Evolutionary conservation across 352 stramenopile genomes (phyloP), one percentile per base, ranked within the genome.

Genomic region (Globisporangium barbulae): DNA sequence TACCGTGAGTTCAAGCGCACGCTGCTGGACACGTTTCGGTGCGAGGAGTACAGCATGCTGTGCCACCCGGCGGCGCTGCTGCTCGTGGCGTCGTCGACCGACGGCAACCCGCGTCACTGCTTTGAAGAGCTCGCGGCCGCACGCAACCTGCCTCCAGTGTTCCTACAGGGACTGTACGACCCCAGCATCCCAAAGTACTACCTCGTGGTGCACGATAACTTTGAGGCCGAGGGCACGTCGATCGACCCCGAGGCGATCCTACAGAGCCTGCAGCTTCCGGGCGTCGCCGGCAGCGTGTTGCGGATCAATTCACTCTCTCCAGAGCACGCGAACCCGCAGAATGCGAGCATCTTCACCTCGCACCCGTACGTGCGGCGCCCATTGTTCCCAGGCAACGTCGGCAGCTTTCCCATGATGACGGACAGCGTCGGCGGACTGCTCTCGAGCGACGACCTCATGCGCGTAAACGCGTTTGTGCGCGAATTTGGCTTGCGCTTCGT

Each of bases 181-280:
- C 67, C 78, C 5, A 86, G 79, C 35, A 60, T 96, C 13, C 81
- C 88, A 15, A 93, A 94, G 63, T 96, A 91, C 60, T 97, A 92
- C 65, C 65, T 97, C n/a, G 76, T 97, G 17, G 44, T 97, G 28
- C 91, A 97, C 58, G 91, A 97, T 67, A 66, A 83, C 5, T 62
- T 76, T 39, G 85, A 96, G 70, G 91, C 86, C 1, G 73, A 88
- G 12, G 81, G 83, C 33, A 95, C 86, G 35, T 79, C 76, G 0
- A 95, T 95, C 42, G 86, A 95, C 67, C 75, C 84, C 9, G 83
- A 91, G 13, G 72, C 78, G 7, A 93, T 95, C 59, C 69, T 91
- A n/a, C 71, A 68, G 28, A 90, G 85, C 59, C 72, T 95, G 53
- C 82, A 81, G 49, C 74, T 95, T 7, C 67, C 79, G 0, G 57